Conservation (phyloP, 208 protist genomes). For the Acanthamoeba lenticulata region DNA sequence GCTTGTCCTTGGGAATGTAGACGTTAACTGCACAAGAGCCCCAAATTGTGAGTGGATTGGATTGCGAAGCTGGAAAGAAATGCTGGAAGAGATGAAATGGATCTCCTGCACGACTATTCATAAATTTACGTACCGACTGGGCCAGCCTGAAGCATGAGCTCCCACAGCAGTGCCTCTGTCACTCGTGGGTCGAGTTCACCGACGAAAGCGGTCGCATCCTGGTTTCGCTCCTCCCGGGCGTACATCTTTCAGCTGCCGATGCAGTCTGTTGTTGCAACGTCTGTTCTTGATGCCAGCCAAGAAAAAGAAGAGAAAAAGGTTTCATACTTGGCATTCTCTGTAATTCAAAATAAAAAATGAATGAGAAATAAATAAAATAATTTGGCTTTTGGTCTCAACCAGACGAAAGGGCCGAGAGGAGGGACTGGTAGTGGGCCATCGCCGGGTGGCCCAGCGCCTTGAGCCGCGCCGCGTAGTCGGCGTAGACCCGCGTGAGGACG, state of each 20-base stretch:
- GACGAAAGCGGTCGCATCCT: conserved; percentile 92
- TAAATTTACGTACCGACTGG: conserved; percentile 84
- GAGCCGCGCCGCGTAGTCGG: not conserved
- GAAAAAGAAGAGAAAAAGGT: conserved; percentile 28
- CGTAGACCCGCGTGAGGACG: conserved; percentile 17
- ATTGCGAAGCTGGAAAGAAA: not conserved
- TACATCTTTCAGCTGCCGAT: not conserved
- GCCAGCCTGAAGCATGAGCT: conserved; percentile 93
- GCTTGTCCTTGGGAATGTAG: conserved; percentile 93
- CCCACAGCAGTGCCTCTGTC: conserved; percentile 91
- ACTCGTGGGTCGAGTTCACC: conserved; percentile 91
- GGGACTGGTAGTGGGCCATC: conserved; percentile 5
- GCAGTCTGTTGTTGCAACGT: not conserved
- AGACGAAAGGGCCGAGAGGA: not conserved
- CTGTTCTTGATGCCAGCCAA: not conserved
- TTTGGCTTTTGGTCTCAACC: too few species aligned
- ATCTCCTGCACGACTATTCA: not conserved
- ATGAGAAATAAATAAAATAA: too few species aligned
- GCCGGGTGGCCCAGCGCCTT: not conserved
- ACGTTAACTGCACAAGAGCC: conserved; percentile 84
- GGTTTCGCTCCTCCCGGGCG: conserved; percentile 85
- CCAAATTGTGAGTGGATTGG: not conserved
- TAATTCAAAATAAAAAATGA: too few species aligned
- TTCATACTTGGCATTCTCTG: too few species aligned
- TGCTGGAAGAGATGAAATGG: conserved; percentile 20